Percentiles rank a stretch among this genome's conserved stretches.
phyloP scores from a whole-genome alignment of 1,284 basidiomycete species.

The Earliella scabrosa region DNA sequence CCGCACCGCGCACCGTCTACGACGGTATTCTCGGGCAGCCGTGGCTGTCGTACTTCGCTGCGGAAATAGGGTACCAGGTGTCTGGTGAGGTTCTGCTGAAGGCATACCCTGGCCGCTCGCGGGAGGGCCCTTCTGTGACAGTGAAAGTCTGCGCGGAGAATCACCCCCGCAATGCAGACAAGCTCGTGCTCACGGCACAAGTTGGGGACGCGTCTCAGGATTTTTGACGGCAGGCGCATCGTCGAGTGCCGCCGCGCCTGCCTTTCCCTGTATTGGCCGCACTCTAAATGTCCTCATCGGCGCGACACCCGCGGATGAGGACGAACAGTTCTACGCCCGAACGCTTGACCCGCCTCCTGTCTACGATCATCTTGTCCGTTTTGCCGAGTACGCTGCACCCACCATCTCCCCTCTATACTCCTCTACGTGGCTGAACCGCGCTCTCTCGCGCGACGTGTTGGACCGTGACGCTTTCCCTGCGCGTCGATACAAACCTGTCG shows the following conservation, averaged over 20 bases:
- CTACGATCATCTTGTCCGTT: too few species aligned
- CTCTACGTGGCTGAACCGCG: neutral
- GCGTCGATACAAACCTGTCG: constrained; percentile 36
- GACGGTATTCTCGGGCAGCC: constrained; percentile 37
- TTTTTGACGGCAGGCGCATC: too few species aligned
- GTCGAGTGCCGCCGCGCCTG: too few species aligned
- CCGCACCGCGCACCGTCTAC: constrained; percentile 9
- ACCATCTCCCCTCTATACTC: too few species aligned
- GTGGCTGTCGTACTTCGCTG: constrained; percentile 21
- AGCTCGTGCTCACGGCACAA: neutral
- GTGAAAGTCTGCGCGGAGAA: too few species aligned
- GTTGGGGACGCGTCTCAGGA: too few species aligned
- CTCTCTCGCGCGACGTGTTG: neutral
- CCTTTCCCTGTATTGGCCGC: too few species aligned
- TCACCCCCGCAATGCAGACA: neutral
- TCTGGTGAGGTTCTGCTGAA: neutral
- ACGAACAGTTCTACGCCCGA: too few species aligned
- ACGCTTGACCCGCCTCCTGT: too few species aligned
- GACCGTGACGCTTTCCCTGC: neutral
- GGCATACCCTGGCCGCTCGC: neutral
- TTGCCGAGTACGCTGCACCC: too few species aligned
- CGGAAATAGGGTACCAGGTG: neutral
- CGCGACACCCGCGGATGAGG: too few species aligned
- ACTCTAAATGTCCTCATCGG: too few species aligned
- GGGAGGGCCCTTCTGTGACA: neutral